Evolutionary conservation across 805 yeast genomes (phyloP), one percentile per base, ranked within the genome.

Genomic region (Aciculoconidium aculeatum): DNA sequence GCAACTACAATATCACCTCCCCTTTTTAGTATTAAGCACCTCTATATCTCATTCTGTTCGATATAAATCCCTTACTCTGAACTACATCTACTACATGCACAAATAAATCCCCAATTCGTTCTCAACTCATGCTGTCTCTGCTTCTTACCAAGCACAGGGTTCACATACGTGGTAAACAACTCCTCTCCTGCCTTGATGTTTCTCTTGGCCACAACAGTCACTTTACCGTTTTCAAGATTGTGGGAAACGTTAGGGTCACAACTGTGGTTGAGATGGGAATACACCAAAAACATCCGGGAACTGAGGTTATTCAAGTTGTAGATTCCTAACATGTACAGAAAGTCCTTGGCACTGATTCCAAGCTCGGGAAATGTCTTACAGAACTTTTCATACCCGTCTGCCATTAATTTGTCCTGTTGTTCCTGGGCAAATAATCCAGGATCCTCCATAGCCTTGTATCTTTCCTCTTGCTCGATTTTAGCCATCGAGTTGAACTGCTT

Each of bases 101-200:
- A 85, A 11, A 69, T 46, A 51, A 85, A 85, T 4, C 94, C 94
- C 84, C 86, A 85, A 42, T 80, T 78, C 8, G 76, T 74, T 35
- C 88, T 56, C 27, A 85, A 58, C 39, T 72, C 77, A 39, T 80
- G 52, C 43, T 74, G 76, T 39, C 95, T 68, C 34, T 77, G 74
- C 25, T 67, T 72, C 6, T 77, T 71, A 2, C 75, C 71, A 42
- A 73, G 77, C 5, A 59, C 50, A 2, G 87, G 85, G 42, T 80
- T 75, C 2, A 83, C 83, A 43, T 85, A 85, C 2, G 80, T 66
- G 1, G 82, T 75, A 0, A 72, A 58, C 22, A 85, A 63, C 47
- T 84, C 92, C 41, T 80, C 87, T 11, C 80, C 81, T 2, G 69
- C 59, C 28, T 55, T 55, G 22, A 85, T 74, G 25, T 70, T 74